Evolutionary conservation across 768 basidiomycete genomes (phyloP).

Genomic region (Hydnomerulius pinastri): DNA sequence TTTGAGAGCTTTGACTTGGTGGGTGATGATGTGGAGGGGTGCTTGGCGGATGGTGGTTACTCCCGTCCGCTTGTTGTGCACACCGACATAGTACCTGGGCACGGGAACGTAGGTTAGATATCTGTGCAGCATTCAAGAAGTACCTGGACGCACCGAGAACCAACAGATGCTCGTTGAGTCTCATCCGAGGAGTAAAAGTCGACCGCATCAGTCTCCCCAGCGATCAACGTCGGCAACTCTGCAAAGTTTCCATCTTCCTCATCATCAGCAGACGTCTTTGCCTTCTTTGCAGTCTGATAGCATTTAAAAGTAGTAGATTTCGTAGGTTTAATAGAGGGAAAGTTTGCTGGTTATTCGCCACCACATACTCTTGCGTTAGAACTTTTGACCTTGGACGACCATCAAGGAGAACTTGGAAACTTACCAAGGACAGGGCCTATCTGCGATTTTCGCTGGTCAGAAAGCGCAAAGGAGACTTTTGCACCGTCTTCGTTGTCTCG

Average conservation of each 20-base stretch:
- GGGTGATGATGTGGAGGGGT: conserved; percentile 68
- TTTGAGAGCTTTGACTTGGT: conserved; percentile 85
- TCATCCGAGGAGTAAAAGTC: conserved; percentile 77
- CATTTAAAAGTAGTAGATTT: conserved; percentile 60
- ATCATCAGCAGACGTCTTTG: conserved; percentile 13
- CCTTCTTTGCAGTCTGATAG: conserved; percentile 49
- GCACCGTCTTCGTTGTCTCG: conserved; percentile 38
- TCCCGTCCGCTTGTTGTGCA: conserved; percentile 77
- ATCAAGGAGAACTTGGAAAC: conserved; percentile 25
- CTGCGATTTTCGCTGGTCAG: conserved; percentile 35
- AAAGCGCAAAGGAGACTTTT: conserved; percentile 39
- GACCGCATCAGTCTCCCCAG: conserved; percentile 81
- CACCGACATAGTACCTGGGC: conserved; percentile 76
- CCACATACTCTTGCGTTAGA: conserved; percentile 10
- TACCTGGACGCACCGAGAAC: conserved; percentile 62
- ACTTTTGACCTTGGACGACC: conserved; percentile 25
- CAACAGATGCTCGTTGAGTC: conserved; percentile 48
- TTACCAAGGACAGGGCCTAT: conserved; percentile 56
- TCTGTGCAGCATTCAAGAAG: background rate
- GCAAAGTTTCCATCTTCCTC: conserved; percentile 34
- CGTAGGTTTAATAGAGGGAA: conserved; percentile 65
- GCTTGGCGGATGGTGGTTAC: conserved; percentile 69
- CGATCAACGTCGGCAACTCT: conserved; percentile 48
- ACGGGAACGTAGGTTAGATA: conserved; percentile 1
- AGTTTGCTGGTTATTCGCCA: conserved; percentile 47